phyloP scores from a whole-genome alignment of 2,329 filamentous ascomycete species.

The Sclerotiophoma versabilis region DNA sequence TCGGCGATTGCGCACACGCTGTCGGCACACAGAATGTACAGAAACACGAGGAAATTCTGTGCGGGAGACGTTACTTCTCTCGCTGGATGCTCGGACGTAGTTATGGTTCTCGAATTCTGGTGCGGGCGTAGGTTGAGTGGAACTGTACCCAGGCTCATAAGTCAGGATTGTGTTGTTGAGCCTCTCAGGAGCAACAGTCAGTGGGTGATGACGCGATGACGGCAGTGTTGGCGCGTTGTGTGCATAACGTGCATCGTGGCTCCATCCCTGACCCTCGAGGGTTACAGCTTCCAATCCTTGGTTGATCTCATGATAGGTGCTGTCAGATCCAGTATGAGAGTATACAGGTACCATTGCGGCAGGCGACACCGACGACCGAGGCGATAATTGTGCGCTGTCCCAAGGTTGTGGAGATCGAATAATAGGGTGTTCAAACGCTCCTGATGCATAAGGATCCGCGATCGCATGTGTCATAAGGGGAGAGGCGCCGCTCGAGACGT shows the following conservation, averaged over 20 bases:
- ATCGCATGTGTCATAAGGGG: slow-evolving; percentile 39
- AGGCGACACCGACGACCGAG: slow-evolving; percentile 45
- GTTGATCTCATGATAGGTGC: slow-evolving; percentile 35
- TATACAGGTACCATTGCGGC: slow-evolving; percentile 42
- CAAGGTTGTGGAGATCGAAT: slow-evolving; percentile 43
- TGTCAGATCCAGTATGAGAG: slow-evolving; percentile 42
- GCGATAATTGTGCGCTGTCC: slow-evolving; percentile 38
- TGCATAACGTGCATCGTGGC: slow-evolving; percentile 28
- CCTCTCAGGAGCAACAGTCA: slow-evolving; percentile 45
- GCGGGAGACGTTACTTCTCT: slow-evolving; percentile 22
- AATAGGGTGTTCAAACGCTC: slow-evolving; percentile 44
- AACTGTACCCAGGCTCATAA: slow-evolving; percentile 22
- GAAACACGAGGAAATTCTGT: slow-evolving; percentile 2
- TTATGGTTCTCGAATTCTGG: slow-evolving; percentile 19
- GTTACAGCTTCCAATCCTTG: slow-evolving; percentile 14
- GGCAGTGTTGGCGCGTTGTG: slow-evolving; percentile 21
- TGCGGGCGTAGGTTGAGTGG: slow-evolving; percentile 25
- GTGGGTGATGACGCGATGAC: slow-evolving; percentile 24
- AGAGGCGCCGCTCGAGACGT: slow-evolving; percentile 37
- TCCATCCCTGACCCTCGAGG: slow-evolving; percentile 39
- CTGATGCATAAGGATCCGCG: slow-evolving; percentile 42
- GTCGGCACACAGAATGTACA: slow-evolving; percentile 9
- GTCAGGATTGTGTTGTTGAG: slow-evolving; percentile 31
- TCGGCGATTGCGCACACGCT: slow-evolving; percentile 23
- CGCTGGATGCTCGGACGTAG: slow-evolving; percentile 22